A percentile compares a stretch with the other conserved stretches of the same genome.
These are phyloP conservation scores for Reticulascus tulasneorum DNA, from an alignment of 2,329 filamentous ascomycete species.

Conservation along the genomic window DNA sequence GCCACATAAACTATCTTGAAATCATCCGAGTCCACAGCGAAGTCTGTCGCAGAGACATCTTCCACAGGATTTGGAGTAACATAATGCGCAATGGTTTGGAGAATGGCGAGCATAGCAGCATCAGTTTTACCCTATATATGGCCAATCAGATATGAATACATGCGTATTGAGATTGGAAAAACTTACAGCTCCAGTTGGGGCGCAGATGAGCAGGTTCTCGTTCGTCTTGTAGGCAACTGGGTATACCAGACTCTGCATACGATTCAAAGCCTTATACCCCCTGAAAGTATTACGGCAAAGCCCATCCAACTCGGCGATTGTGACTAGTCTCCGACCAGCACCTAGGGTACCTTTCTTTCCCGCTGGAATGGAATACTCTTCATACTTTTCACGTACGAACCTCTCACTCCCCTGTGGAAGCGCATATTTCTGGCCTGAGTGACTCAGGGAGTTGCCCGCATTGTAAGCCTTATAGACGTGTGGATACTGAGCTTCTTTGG, in stretches of 20 bases:
- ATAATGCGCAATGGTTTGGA: conserved; percentile 87
- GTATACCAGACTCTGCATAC: conserved; percentile 97
- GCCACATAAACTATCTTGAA: conserved; percentile 99
- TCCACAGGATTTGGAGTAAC: conserved; percentile 75
- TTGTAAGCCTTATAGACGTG: conserved; percentile 86
- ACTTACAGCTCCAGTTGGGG: conserved; percentile 82
- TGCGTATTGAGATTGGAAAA: neutral
- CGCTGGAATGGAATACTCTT: conserved; percentile 85
- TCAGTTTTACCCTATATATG: conserved; percentile 81
- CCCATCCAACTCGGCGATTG: conserved; percentile 80
- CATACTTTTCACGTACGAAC: conserved; percentile 71
- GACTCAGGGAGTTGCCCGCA: conserved; percentile 80
- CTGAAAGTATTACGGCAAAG: conserved; percentile 89
- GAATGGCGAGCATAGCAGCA: conserved; percentile 91
- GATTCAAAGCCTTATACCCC: conserved; percentile 88
- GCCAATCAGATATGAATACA: conserved; percentile 11
- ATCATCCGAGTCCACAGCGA: conserved; percentile 76
- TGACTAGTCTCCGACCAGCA: conserved; percentile 68
- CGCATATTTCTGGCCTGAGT: conserved; percentile 75
- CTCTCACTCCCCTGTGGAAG: conserved; percentile 73
- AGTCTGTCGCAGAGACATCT: conserved; percentile 68
- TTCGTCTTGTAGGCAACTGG: conserved; percentile 92
- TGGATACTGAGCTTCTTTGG: conserved; percentile 75
- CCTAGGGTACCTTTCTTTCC: conserved; percentile 71
- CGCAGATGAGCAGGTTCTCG: conserved; percentile 98